Evolutionary conservation across 1,139 yeast genomes (phyloP), one percentile per base, ranked within the genome.

Genomic region (Candida sanyaensis): DNA sequence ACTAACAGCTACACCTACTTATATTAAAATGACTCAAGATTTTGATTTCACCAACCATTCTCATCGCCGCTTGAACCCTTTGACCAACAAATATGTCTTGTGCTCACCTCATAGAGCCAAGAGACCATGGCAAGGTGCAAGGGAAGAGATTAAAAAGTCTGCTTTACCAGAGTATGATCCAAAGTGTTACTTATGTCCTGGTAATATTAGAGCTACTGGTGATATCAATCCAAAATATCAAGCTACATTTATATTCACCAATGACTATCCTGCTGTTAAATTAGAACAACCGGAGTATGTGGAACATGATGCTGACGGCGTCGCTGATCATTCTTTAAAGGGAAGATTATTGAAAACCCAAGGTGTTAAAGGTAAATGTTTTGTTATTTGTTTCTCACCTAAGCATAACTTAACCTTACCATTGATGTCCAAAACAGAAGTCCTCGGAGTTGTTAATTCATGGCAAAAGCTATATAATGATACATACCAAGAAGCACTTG

Each of bases 81-180:
- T 86, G 53, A 76, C 85, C 24, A 78, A 81, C 47, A 65, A 77
- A 24, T 84, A 84, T 80, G 81, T 86, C 29, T 71, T 86, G 46
- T 86, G 88, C 48, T 85, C 91, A 7, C 93, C 93, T 5, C 93
- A 86, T 61, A 72, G 93, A 50, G 82, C 91, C 32, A 84, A 85
- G 63, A 77, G 93, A 55, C 92, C 91, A 23, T 86, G 92, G 93
- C 88, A 84, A 63, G 92, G 92, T 42, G 88, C 85, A 54, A 75
- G 82, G 54, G 92, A 86, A 61, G 75, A 72, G 42, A 66, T 76
- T 26, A 64, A 65, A 47, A 72, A 66, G 45, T 73, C 69, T 21
- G 58, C 64, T 36, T 69, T 78, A 51, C 86, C 88, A 1, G 68
- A 62, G 38, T 84, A 80, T 59, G 93, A 86, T 58, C 79, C 80